phyloP scores from a whole-genome alignment of 139 green algal species.

The Volvox reticuliferus region DNA sequence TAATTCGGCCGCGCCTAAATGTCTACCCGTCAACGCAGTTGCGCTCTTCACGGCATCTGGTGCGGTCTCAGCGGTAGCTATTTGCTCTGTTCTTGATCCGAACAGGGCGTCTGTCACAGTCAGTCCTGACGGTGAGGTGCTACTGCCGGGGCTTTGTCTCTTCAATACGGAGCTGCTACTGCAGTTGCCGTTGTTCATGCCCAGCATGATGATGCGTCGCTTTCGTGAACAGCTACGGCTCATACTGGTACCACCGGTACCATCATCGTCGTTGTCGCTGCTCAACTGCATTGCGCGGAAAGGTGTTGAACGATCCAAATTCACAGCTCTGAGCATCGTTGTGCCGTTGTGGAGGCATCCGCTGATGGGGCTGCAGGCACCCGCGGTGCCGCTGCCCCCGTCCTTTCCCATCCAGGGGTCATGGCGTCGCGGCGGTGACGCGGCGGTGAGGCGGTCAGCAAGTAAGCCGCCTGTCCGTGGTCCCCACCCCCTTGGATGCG shows the following conservation, averaged over 20 bases:
- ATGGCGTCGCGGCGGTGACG: neutral
- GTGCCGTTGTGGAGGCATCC: neutral
- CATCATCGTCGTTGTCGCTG: neutral
- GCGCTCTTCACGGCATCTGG: neutral
- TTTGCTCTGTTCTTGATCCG: neutral
- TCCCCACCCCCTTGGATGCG: neutral
- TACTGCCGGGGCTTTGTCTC: neutral
- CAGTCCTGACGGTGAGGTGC: neutral
- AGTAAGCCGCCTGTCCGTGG: neutral
- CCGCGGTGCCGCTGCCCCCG: neutral
- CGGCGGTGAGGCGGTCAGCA: neutral
- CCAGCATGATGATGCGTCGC: slow-evolving; percentile 12
- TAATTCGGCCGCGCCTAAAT: neutral
- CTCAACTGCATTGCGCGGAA: no score
- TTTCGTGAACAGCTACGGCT: neutral
- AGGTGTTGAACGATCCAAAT: neutral
- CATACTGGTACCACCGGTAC: neutral
- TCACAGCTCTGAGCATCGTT: neutral
- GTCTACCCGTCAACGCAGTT: neutral
- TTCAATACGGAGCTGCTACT: neutral
- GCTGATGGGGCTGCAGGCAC: no score
- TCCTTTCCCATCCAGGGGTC: neutral
- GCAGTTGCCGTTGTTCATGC: neutral
- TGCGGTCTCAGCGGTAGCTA: neutral
- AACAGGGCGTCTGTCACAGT: neutral